These are phyloP conservation scores for Xylaria flabelliformis DNA, from an alignment of 495 filamentous ascomycete genomes.

Conservation along the genomic window DNA sequence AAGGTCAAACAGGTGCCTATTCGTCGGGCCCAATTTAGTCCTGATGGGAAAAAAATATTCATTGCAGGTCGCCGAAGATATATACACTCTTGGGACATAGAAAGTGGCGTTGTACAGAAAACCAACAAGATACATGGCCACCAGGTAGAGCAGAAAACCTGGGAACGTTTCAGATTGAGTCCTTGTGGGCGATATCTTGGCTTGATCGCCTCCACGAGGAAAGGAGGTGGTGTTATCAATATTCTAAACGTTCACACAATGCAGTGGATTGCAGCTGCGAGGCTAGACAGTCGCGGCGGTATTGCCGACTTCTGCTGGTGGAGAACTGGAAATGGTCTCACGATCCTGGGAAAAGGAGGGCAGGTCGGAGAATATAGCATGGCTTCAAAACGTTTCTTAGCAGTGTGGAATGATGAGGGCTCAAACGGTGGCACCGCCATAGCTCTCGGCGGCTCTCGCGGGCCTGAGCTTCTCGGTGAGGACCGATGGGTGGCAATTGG, in stretches of 20 bases:
- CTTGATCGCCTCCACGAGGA: conserved; percentile 74
- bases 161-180: conserved; percentile 87
- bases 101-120: conserved; percentile 80
- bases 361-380: conserved; percentile 93
- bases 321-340: conserved; percentile 75
- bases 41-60: conserved; percentile 71
- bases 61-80: conserved; percentile 86
- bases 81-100: conserved; percentile 92
- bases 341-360: conserved; percentile 81
- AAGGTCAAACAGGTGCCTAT: conserved; percentile 84
- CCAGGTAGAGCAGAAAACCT: conserved; percentile 80
- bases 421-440: conserved; percentile 84
- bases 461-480: conserved; percentile 69
- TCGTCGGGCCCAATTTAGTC: conserved; percentile 75
- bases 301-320: conserved; percentile 93
- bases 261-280: conserved; percentile 87
- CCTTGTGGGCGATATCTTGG: conserved; percentile 87
- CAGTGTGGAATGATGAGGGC: conserved; percentile 89
- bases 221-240: conserved; percentile 88
- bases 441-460: conserved; percentile 69
- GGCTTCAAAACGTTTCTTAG: conserved; percentile 66
- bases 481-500: conserved; percentile 91
- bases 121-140: conserved; percentile 78
- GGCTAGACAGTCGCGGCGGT: conserved; percentile 80
- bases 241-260: conserved; percentile 78